phyloP scores from a whole-genome alignment of 345 rosid genomes.

The Abelmoschus esculentus region DNA sequence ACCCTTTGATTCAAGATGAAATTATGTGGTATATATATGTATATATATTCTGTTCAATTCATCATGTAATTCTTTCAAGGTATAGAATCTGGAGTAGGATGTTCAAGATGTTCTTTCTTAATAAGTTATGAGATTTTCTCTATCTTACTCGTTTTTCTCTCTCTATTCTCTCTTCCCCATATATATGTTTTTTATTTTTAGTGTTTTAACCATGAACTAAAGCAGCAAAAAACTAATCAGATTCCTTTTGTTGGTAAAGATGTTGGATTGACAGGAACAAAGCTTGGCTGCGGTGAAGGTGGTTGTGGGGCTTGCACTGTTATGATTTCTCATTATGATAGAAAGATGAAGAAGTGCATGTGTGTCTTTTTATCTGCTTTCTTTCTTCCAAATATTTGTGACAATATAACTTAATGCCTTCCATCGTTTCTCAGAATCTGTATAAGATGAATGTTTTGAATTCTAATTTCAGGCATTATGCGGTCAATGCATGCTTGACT shows the following conservation, averaged over 20 bases:
- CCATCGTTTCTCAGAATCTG: background rate
- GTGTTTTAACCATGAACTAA: background rate
- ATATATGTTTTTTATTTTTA: background rate
- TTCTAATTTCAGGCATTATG: conserved; percentile 63
- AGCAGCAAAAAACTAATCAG: conserved; percentile 6
- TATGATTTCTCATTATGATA: conserved; percentile 68
- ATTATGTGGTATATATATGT: no score
- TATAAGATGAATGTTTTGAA: background rate
- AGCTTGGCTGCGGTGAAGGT: conserved; percentile 99
- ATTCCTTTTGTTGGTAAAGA: conserved; percentile 31
- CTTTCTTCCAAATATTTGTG: background rate
- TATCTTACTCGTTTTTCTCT: no score
- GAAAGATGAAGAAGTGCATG: conserved; percentile 56
- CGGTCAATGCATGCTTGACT: conserved; percentile 92
- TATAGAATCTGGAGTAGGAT: no score
- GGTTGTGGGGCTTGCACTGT: conserved; percentile 99
- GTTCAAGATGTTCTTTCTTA: no score
- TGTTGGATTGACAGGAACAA: conserved; percentile 73
- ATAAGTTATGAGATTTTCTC: no score
- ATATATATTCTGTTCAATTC: no score
- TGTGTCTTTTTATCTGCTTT: conserved; percentile 36
- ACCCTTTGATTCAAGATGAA: background rate
- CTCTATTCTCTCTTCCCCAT: no score
- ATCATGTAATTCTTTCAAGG: no score
- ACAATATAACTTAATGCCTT: conserved; percentile 5